Conservation (phyloP, 805 yeast genomes). For the Saccharomyces kudriavzevii region DNA sequence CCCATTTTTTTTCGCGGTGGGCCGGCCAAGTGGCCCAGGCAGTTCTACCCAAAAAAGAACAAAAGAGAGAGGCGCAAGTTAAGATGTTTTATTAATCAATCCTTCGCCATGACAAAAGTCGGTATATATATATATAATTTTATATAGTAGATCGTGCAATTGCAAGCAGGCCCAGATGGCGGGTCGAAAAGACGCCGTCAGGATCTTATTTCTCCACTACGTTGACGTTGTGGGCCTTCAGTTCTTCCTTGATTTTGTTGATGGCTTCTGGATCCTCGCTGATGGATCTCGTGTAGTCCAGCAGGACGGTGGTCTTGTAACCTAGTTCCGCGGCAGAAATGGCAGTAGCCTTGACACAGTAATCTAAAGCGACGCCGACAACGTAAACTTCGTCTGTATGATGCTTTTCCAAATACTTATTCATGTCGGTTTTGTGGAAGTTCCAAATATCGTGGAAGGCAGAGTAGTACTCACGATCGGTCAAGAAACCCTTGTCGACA, state of each 20-base stretch:
- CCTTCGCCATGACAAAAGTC: neutral
- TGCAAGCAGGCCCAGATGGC: neutral
- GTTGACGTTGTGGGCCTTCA: slow-evolving; percentile 13
- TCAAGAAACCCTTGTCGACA: slow-evolving; percentile 63
- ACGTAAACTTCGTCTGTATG: slow-evolving; percentile 54
- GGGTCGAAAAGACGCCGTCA: neutral
- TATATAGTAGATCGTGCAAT: neutral
- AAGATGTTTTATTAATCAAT: neutral
- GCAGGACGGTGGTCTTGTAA: slow-evolving; percentile 53
- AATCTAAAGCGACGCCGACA: slow-evolving; percentile 83
- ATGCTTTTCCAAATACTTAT: slow-evolving; percentile 36
- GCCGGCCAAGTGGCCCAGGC: neutral
- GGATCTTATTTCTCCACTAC: neutral
- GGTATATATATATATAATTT: neutral
- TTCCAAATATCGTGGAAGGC: slow-evolving; percentile 80
- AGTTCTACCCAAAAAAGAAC: neutral
- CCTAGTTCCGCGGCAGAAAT: slow-evolving; percentile 57
- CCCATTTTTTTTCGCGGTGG: neutral
- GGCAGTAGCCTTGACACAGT: slow-evolving; percentile 74
- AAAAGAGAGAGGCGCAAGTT: neutral
- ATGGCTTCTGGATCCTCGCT: slow-evolving; percentile 33
- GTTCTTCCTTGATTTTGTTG: slow-evolving; percentile 13
- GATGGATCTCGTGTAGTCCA: slow-evolving; percentile 50
- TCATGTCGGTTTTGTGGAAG: slow-evolving; percentile 59
- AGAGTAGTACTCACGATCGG: slow-evolving; percentile 78